Percentiles rank a stretch among this genome's conserved stretches.
These are phyloP conservation scores for Crithidia bombi DNA, from an alignment of 208 protist species.

Conservation along the genomic window DNA sequence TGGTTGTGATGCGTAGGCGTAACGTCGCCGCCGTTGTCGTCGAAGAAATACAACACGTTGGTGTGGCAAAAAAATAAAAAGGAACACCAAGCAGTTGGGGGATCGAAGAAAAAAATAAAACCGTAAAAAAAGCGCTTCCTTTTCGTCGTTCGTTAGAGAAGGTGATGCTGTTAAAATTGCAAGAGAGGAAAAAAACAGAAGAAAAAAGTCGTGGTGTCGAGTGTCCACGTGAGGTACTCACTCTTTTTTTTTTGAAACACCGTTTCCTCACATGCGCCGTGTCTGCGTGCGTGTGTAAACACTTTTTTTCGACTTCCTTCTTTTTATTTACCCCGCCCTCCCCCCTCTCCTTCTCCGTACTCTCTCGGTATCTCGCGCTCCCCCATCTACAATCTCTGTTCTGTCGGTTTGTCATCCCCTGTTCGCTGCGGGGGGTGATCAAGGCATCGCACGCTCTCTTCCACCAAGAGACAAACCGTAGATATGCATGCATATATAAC, in stretches of 20 bases:
- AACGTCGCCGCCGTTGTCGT: conserved; percentile 6
- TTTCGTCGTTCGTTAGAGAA: conserved; percentile 22
- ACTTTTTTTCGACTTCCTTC: conserved; percentile 5
- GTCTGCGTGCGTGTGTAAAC: not conserved
- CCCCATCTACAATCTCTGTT: not conserved
- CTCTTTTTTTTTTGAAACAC: not conserved
- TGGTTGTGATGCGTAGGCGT: not conserved
- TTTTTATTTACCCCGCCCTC: not conserved
- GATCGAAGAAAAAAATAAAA: conserved; percentile 17
- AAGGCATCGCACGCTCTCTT: conserved; percentile 12
- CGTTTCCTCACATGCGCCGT: not conserved
- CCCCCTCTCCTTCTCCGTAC: not conserved
- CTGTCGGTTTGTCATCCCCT: not conserved
- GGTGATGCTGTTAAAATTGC: conserved; percentile 15
- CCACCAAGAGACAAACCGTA: conserved; percentile 5
- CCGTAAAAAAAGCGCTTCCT: not conserved
- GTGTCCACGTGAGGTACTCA: conserved; percentile 4
- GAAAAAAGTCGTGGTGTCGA: conserved; percentile 5
- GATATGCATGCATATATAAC: too few relatives aligned
- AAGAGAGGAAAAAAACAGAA: conserved; percentile 37
- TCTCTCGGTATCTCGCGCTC: too few relatives aligned
- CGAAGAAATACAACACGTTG: conserved; percentile 18
- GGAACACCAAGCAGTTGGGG: conserved; percentile 1
- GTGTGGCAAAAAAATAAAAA: not conserved
- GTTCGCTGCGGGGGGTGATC: conserved; percentile 14